Evolutionary conservation across 192 early-diverging fungal species (phyloP), one percentile per base, ranked within the genome.

Genomic region (Backusella sp.): DNA sequence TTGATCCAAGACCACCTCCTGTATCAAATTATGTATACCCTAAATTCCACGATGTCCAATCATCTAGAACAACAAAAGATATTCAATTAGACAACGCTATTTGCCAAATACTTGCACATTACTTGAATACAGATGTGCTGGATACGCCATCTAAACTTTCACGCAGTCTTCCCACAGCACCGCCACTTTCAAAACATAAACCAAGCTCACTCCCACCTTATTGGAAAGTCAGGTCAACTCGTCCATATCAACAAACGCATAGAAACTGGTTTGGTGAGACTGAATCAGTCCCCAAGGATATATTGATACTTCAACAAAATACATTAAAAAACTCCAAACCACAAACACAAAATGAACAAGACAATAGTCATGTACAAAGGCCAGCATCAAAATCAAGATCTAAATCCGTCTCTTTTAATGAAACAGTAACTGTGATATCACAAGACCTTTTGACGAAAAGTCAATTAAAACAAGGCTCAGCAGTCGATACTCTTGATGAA

Each of bases 391-490:
- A 44, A 32, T 37, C 15, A 66, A 37, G 52, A 66, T 66, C 11
- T 9, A 74, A 74, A 36, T 67, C 73, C 12, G 73, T 74, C 14
- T 74, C 73, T 42, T 74, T 74, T 66, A 67, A 65, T 65, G 73
- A 74, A 44, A 74, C 59, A 12, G 62, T 74, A 19, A 44, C 12
- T 15, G 44, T 74, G 6, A 66, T 67, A 37, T 67, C 73, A 41
- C 30, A 74, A 66, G 73, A 66, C 23, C 17, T 19, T 1, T 23
- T 36, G 7, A 21, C 17, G 32, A 15, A 42, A 12, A 74, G 53
- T 74, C 34, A 26, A 62, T 32, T 59, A 8, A 62, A 74, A 37
- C 32, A 44, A 11, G 56, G 56, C 56, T 62, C 56, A 62, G 72
- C 52, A 62, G 46, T n/a, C 7, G 44, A 28, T n/a, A 36, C 19